Evolutionary conservation across 73 alveolate genomes (phyloP), one percentile per base, ranked within the genome.

Genomic region (Paramecium sonneborni): DNA sequence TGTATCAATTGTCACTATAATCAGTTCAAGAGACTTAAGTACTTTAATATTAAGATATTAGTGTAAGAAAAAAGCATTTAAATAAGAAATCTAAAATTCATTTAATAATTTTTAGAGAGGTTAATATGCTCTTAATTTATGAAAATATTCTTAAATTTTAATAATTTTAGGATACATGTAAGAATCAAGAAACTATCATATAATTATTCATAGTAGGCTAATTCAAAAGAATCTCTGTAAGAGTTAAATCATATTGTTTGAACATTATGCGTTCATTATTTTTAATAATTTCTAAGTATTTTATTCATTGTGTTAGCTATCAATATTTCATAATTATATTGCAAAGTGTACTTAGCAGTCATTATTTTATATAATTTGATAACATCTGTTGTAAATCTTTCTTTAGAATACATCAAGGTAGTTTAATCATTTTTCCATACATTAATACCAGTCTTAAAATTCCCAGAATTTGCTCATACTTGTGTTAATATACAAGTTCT

Each of bases 311-410:
- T 72, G 44, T 72, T 72, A n/a, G 32, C 38, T 14, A 62, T 72
- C 35, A 72, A 41, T 21, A 72, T 41, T 72, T 72, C 86, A 18
- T 72, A 72, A 32, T 72, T 72, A 72, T 72, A 72, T 72, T 34
- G 12, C 20, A 28, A 20, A 6, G 55, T 35, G 6, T 72, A 35
- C 18, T 32, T 72, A 1, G 86, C 57, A 15, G 86, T 72, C 86
- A 72, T 72, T 30, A 72, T 35, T 4, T 24, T 30, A 18, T 23
- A 7, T 28, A 23, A 34, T 72, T 72, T 15, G 14, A 37, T 72
- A 35, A 38, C 35, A 72, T 72, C 86, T 20, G 9, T 9, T 9
- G 86, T 58, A 10, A 35, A 72, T 35, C 57, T 72, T 9, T 6
- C 86, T 32, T 35, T 32, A 28, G 86, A 24, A 30, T 37, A 72